Conservation (phyloP, 495 filamentous ascomycete genomes). For the Ramalina intermedia region DNA sequence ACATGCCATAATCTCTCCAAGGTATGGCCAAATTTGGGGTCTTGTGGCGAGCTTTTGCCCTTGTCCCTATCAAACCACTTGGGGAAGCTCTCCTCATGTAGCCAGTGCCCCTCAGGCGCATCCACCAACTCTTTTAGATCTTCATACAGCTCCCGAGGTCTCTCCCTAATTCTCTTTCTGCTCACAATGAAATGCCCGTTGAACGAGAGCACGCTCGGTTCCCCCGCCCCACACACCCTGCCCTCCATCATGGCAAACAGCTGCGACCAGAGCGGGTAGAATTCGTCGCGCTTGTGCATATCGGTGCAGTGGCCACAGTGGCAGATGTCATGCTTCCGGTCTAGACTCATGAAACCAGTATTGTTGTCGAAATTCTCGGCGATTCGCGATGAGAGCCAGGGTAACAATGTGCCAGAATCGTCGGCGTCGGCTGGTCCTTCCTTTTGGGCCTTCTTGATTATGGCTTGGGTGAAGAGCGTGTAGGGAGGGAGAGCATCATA, state of each 20-base stretch:
- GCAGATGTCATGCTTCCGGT: conserved; percentile 7
- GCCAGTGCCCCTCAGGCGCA: conserved; percentile 3
- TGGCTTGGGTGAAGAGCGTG: conserved; percentile 7
- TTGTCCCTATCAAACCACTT: conserved; percentile 3
- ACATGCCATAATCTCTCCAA: conserved; percentile 5
- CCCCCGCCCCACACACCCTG: background rate
- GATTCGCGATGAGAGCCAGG: conserved; percentile 1
- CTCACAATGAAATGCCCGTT: conserved; percentile 8
- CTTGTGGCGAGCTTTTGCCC: conserved; percentile 1
- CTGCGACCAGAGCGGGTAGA: conserved; percentile 8
- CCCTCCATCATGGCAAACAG: conserved; percentile 2
- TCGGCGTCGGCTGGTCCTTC: background rate
- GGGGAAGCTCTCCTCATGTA: conserved; percentile 2
- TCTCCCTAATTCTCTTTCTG: conserved; percentile 1
- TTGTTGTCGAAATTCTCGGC: background rate
- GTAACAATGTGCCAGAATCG: background rate
- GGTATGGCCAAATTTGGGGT: conserved; percentile 6
- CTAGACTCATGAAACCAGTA: conserved; percentile 9
- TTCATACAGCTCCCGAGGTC: background rate
- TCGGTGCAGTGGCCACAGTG: conserved; percentile 6
- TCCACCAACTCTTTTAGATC: conserved; percentile 1
- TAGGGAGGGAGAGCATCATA: background rate
- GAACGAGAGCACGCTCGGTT: conserved; percentile 4
- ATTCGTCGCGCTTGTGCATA: background rate
- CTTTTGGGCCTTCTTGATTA: conserved; percentile 4